phyloP scores from a whole-genome alignment of 2,329 filamentous ascomycete species.

The Orbilia blumenaviensis region DNA sequence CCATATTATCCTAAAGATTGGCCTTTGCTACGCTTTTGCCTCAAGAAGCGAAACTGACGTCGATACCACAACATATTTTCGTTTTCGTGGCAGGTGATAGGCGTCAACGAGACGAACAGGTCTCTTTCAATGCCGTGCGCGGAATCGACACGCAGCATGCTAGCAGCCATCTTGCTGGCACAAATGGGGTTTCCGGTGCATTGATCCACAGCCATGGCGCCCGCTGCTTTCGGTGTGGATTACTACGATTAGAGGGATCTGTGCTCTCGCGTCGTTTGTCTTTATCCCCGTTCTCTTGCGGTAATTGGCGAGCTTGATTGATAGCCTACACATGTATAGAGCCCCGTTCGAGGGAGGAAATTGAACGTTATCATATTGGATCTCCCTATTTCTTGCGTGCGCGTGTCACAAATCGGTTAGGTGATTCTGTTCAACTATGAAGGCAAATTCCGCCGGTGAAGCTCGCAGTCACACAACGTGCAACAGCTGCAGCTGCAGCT shows the following conservation, averaged over 20 bases:
- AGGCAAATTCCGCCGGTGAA: background rate
- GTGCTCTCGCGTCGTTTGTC: conserved; percentile 8
- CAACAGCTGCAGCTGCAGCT: background rate
- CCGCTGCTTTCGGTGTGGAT: background rate
- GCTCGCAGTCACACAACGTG: background rate
- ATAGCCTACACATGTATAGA: background rate
- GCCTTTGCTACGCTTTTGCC: conserved; percentile 17
- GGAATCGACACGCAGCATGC: background rate
- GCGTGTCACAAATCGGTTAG: too few species aligned
- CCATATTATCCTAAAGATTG: conserved; percentile 28
- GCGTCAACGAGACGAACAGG: conserved; percentile 1
- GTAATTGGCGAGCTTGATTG: conserved; percentile 8
- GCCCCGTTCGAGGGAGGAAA: background rate
- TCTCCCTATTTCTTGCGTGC: background rate
- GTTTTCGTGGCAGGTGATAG: conserved; percentile 32
- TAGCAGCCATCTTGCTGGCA: background rate
- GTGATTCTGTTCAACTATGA: background rate
- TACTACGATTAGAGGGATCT: background rate
- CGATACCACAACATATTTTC: conserved; percentile 2
- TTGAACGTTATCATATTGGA: background rate
- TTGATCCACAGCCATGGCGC: conserved; percentile 9
- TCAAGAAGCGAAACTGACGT: conserved; percentile 11
- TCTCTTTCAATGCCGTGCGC: background rate
- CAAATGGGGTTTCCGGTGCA: background rate
- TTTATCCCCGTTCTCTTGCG: conserved; percentile 3